Percentiles rank a stretch among this genome's conserved stretches.
Evolutionary conservation across 1,284 basidiomycete genomes (phyloP).

Genomic region (Bjerkandera adusta): DNA sequence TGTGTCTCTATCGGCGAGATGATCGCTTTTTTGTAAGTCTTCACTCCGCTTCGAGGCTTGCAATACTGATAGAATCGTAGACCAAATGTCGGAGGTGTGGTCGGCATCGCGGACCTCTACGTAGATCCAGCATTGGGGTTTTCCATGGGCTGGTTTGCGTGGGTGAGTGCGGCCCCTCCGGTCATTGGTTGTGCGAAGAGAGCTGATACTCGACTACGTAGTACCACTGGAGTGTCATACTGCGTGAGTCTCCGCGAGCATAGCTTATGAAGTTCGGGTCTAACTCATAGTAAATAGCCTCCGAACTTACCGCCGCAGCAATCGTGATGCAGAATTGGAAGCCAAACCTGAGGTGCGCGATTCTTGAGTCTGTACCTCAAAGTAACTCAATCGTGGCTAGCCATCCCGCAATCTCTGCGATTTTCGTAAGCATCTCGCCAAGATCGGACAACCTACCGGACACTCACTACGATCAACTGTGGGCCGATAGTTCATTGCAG

Average conservation of each 20-base stretch:
- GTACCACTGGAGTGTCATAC: slow-evolving; percentile 32
- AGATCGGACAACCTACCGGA: too few relatives aligned
- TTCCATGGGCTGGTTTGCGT: slow-evolving; percentile 31
- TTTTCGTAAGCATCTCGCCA: slow-evolving; percentile 39
- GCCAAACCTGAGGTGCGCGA: slow-evolving; percentile 16
- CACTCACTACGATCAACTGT: too few relatives aligned
- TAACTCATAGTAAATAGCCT: slow-evolving; percentile 16
- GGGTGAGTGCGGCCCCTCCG: slow-evolving; percentile 19
- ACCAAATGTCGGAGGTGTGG: slow-evolving; percentile 81
- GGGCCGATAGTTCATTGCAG: slow-evolving; percentile 75
- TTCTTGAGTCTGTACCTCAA: too few relatives aligned
- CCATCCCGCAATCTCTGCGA: slow-evolving; percentile 16
- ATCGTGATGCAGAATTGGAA: slow-evolving; percentile 26
- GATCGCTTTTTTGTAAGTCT: slow-evolving; percentile 29
- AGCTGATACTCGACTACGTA: slow-evolving; percentile 5
- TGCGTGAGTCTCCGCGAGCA: slow-evolving; percentile 27
- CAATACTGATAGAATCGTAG: slow-evolving; percentile 42
- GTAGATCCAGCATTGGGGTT: slow-evolving; percentile 30
- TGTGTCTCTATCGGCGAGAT: slow-evolving; percentile 33
- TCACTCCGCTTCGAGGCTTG: too few relatives aligned
- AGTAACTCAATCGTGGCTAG: too few relatives aligned
- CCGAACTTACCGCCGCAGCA: slow-evolving; percentile 28
- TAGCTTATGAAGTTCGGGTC: too few relatives aligned
- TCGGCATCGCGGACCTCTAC: slow-evolving; percentile 59
- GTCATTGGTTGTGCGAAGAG: not conserved